Conservation (phyloP, 768 basidiomycete genomes). For the Russula griseocarnosa region DNA sequence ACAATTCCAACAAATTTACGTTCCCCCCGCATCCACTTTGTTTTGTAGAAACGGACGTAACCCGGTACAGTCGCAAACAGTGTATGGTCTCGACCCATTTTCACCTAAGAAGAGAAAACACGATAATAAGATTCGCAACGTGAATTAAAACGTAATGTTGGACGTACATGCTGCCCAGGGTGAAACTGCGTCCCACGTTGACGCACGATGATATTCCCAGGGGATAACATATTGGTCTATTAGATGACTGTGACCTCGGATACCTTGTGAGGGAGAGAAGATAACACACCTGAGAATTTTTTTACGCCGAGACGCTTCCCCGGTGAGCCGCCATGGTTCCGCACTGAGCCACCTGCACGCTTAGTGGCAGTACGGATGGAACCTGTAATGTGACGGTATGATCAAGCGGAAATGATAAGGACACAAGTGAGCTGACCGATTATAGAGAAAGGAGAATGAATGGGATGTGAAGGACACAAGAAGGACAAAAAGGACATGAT, state of each 20-base stretch:
- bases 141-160: conserved; percentile 17
- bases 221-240: conserved; percentile 87
- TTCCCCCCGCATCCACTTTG: conserved; percentile 67
- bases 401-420: conserved; percentile 27
- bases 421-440: conserved; percentile 32
- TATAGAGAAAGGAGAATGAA: conserved; percentile 49
- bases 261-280: conserved; percentile 1
- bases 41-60: conserved; percentile 90
- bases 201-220: conserved; percentile 94
- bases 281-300: conserved; percentile 80
- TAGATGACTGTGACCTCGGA: background rate
- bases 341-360: conserved; percentile 89
- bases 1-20: conserved; percentile 84
- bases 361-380: conserved; percentile 93
- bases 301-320: conserved; percentile 94
- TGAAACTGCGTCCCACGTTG: conserved; percentile 93
- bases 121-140: conserved; percentile 6
- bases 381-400: conserved; percentile 35
- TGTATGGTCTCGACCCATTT: conserved; percentile 91
- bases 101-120: conserved; percentile 51
- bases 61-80: conserved; percentile 88
- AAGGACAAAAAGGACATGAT: conserved; percentile 52
- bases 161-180: conserved; percentile 80
- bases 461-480: conserved; percentile 37
- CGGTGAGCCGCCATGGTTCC: conserved; percentile 89